A percentile compares a stretch with the other conserved stretches of the same genome.
Evolutionary conservation across 1,284 basidiomycete species (phyloP).

Genomic region (Leccinum proliferum): DNA sequence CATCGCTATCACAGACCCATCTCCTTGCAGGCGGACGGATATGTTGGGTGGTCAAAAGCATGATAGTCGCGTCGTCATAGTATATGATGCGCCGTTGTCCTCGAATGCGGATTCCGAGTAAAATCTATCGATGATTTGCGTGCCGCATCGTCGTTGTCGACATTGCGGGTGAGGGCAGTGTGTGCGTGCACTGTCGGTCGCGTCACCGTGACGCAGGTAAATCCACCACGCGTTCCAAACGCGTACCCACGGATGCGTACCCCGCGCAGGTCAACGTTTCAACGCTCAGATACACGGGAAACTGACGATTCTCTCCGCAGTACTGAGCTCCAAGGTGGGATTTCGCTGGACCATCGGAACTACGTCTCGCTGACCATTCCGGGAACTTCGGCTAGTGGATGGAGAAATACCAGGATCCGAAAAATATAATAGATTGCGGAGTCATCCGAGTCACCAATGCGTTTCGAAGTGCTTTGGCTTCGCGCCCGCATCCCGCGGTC

Average conservation of each 20-base stretch:
- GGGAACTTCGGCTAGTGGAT: conserved; percentile 32
- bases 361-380: conserved; percentile 22
- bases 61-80: conserved; percentile 56
- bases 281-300: too few relatives aligned
- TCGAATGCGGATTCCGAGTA: conserved; percentile 39
- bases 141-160: too few relatives aligned
- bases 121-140: conserved; percentile 51
- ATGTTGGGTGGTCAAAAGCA: conserved; percentile 53
- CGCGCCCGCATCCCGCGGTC: conserved; percentile 21
- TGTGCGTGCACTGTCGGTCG: too few relatives aligned
- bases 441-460: conserved; percentile 69
- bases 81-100: conserved; percentile 43
- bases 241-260: too few relatives aligned
- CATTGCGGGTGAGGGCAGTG: too few relatives aligned
- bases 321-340: conserved; percentile 44
- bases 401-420: conserved; percentile 35
- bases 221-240: too few relatives aligned
- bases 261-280: too few relatives aligned
- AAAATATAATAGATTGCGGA: conserved; percentile 55
- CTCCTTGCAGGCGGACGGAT: conserved; percentile 37
- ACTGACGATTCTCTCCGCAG: conserved; percentile 46
- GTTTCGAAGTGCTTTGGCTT: conserved; percentile 34
- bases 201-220: too few relatives aligned
- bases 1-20: conserved; percentile 32
- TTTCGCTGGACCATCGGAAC: conserved; percentile 16